phyloP scores from a whole-genome alignment of 176 grass and related monocot genomes.

The Lolium multiflorum region DNA sequence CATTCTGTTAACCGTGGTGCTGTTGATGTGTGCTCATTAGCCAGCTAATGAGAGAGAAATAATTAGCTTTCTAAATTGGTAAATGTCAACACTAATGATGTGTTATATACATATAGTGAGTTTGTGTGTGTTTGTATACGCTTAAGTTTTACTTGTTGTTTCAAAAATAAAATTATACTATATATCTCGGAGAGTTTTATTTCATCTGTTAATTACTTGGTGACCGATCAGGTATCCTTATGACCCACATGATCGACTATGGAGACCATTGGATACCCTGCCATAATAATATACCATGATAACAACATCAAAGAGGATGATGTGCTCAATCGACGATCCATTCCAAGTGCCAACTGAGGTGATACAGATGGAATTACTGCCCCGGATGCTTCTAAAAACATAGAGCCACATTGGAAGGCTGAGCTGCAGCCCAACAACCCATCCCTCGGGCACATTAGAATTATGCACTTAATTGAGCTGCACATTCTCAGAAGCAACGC shows the following conservation, averaged over 20 bases:
- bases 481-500: no score
- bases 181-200: no score
- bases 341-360: constrained; percentile 50
- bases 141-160: no score
- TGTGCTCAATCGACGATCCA: not conserved
- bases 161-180: no score
- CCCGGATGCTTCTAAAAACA: not conserved
- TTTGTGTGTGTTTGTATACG: no score
- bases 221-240: constrained; percentile 48
- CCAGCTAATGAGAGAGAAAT: no score
- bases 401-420: not conserved
- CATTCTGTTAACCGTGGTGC: no score
- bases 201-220: not conserved
- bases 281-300: not conserved
- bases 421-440: not conserved
- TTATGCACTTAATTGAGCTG: constrained; percentile 51
- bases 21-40: no score
- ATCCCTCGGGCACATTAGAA: not conserved
- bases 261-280: constrained; percentile 2
- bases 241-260: constrained; percentile 45
- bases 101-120: no score
- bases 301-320: constrained; percentile 31
- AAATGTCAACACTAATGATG: no score
- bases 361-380: constrained; percentile 43
- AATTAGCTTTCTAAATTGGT: no score